Conservation (phyloP, 768 basidiomycete genomes). For the Omphalotus guepiniiformis region DNA sequence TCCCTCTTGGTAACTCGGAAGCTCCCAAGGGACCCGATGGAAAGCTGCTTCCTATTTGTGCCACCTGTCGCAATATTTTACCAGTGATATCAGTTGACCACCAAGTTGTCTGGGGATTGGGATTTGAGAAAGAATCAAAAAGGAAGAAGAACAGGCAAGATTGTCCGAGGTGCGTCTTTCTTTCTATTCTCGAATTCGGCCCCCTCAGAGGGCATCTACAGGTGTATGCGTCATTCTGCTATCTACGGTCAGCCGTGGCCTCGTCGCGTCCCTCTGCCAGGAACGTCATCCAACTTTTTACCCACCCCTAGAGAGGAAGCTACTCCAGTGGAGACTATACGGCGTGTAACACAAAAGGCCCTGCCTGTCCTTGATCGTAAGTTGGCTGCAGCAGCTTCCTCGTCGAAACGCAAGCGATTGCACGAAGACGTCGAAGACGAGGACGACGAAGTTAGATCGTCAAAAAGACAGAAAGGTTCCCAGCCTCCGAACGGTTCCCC, state of each 20-base stretch:
- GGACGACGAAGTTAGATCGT: background rate
- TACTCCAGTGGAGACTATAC: conserved; percentile 39
- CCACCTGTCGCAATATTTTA: conserved; percentile 65
- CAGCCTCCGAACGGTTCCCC: no score
- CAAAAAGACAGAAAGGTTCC: background rate
- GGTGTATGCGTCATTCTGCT: conserved; percentile 76
- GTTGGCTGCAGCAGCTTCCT: conserved; percentile 35
- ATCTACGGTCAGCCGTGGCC: conserved; percentile 77
- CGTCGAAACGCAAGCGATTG: background rate
- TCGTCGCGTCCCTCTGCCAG: conserved; percentile 49
- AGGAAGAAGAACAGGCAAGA: conserved; percentile 61
- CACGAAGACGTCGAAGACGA: conserved; percentile 1
- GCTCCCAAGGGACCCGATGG: conserved; percentile 59
- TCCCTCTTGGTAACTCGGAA: conserved; percentile 33
- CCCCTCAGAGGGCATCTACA: conserved; percentile 23
- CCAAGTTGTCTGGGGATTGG: conserved; percentile 71
- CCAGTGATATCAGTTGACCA: conserved; percentile 75
- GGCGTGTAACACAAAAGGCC: conserved; percentile 48
- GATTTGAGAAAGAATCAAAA: conserved; percentile 39
- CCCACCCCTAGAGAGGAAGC: conserved; percentile 51
- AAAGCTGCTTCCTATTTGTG: conserved; percentile 63
- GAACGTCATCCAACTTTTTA: conserved; percentile 31
- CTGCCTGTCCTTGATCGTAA: conserved; percentile 53
- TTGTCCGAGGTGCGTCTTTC: conserved; percentile 63
- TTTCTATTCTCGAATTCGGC: conserved; percentile 11